A percentile compares a stretch with the other conserved stretches of the same genome.
Evolutionary conservation across 2,329 filamentous ascomycete genomes (phyloP).

Genomic region (Emmonsia crescens): DNA sequence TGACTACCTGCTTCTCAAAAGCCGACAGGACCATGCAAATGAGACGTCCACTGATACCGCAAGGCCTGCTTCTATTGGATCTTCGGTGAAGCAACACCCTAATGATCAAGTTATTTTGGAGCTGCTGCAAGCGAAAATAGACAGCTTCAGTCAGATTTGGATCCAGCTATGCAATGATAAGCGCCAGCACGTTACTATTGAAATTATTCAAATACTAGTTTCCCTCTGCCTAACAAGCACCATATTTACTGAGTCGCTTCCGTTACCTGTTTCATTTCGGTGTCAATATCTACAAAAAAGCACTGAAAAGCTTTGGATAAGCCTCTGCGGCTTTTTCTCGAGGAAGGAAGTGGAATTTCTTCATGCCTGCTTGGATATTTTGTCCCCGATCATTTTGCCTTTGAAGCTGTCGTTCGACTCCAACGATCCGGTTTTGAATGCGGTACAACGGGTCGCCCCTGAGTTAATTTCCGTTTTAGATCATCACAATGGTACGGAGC

Average conservation of each 20-base stretch:
- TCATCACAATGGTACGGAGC: slow-evolving; percentile 16
- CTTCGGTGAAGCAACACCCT: slow-evolving; percentile 21
- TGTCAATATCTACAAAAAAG: slow-evolving; percentile 20
- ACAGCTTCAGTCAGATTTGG: slow-evolving; percentile 37
- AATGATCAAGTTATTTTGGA: slow-evolving; percentile 34
- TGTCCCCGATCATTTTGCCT: slow-evolving; percentile 25
- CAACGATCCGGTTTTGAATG: slow-evolving; percentile 15
- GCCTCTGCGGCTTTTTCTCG: slow-evolving; percentile 25
- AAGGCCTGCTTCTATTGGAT: slow-evolving; percentile 13
- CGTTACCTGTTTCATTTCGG: slow-evolving; percentile 22
- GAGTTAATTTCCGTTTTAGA: slow-evolving; percentile 25
- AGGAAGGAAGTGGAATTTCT: slow-evolving; percentile 20
- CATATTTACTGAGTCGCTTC: slow-evolving; percentile 28
- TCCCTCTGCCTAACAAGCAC: slow-evolving; percentile 38
- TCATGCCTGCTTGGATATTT: slow-evolving; percentile 23
- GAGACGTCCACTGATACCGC: neutral
- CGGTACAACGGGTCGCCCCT: slow-evolving; percentile 18
- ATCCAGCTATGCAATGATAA: slow-evolving; percentile 31
- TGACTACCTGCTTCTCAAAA: slow-evolving; percentile 40
- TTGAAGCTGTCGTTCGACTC: slow-evolving; percentile 13
- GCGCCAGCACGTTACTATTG: slow-evolving; percentile 37
- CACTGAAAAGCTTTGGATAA: slow-evolving; percentile 23
- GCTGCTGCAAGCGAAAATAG: slow-evolving; percentile 36
- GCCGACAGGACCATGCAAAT: slow-evolving; percentile 9
- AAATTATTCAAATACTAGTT: slow-evolving; percentile 40